phyloP scores from a whole-genome alignment of 345 rosid genomes.

The Arabidopsis suecica region DNA sequence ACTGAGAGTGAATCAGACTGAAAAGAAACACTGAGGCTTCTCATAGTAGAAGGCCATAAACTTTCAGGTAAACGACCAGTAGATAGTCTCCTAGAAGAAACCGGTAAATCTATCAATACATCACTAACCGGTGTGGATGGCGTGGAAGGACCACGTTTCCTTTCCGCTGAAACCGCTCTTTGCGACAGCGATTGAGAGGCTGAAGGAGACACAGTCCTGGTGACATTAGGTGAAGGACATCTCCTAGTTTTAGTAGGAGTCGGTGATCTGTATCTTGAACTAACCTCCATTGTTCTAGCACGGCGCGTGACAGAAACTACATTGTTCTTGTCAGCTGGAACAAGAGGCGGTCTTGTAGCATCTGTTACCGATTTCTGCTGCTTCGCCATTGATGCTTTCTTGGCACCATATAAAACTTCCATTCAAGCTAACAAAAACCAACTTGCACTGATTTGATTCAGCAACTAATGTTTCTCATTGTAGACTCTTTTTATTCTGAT shows the following conservation, averaged over 20 bases:
- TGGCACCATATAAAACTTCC: slow-evolving; percentile 65
- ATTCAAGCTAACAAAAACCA: slow-evolving; percentile 56
- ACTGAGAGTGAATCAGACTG: slow-evolving; percentile 84
- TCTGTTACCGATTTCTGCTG: slow-evolving; percentile 57
- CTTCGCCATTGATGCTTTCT: slow-evolving; percentile 45
- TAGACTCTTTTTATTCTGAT: slow-evolving; percentile 49
- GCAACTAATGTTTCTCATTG: slow-evolving; percentile 45
- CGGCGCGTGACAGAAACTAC: slow-evolving; percentile 48
- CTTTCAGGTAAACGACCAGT: slow-evolving; percentile 71
- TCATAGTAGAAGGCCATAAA: slow-evolving; percentile 98
- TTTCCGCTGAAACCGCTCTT: slow-evolving; percentile 82
- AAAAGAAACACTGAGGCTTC: slow-evolving; percentile 93
- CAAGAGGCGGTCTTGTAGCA: slow-evolving; percentile 67
- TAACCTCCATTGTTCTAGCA: slow-evolving; percentile 64
- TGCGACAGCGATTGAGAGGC: slow-evolving; percentile 53
- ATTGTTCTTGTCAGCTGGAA: slow-evolving; percentile 79
- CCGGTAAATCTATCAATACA: slow-evolving; percentile 51
- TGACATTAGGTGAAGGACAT: slow-evolving; percentile 67
- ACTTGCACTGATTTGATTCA: slow-evolving; percentile 54
- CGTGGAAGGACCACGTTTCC: slow-evolving; percentile 69
- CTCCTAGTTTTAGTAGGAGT: slow-evolving; percentile 58
- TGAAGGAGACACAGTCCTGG: slow-evolving; percentile 52
- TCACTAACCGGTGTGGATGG: slow-evolving; percentile 84
- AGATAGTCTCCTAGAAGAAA: slow-evolving; percentile 60
- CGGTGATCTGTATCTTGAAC: slow-evolving; percentile 84